Conservation (phyloP, 805 yeast species). For the Yamadazyma nakazawae region DNA sequence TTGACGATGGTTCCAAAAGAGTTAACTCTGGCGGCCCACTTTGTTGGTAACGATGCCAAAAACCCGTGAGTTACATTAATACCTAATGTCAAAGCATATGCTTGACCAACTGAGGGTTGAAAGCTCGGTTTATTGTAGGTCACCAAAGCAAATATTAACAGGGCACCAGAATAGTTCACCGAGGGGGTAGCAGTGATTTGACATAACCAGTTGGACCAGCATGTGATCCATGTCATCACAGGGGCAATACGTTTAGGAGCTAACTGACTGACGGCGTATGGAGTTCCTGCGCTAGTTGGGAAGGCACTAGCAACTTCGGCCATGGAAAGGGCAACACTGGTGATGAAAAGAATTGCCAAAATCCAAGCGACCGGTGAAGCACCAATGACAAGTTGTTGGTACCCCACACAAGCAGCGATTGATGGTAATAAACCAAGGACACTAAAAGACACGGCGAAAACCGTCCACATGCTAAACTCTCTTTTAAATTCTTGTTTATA, state of each 20-base stretch:
- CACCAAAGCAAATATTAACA: conserved; percentile 52
- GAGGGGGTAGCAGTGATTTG: conserved; percentile 63
- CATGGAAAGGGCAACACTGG: conserved; percentile 57
- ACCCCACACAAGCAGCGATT: conserved; percentile 58
- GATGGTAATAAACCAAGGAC: conserved; percentile 66
- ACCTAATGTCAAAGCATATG: conserved; percentile 51
- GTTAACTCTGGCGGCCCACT: conserved; percentile 50
- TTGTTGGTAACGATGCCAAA: conserved; percentile 53
- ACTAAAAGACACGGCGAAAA: conserved; percentile 61
- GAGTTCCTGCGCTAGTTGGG: conserved; percentile 69
- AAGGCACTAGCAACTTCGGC: conserved; percentile 64
- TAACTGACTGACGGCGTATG: conserved; percentile 62
- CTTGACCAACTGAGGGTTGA: conserved; percentile 45
- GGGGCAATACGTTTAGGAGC: conserved; percentile 55
- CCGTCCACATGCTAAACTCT: conserved; percentile 53
- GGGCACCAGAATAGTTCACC: conserved; percentile 55
- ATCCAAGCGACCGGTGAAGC: conserved; percentile 62
- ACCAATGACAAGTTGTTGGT: conserved; percentile 59
- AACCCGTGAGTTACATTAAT: conserved; percentile 46
- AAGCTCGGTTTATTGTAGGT: conserved; percentile 38
- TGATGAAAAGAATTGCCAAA: conserved; percentile 52
- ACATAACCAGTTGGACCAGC: conserved; percentile 64
- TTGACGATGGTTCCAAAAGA: conserved; percentile 49
- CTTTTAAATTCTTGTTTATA: conserved; percentile 63
- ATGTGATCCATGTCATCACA: conserved; percentile 57